Percentiles rank a stretch among this genome's conserved stretches.
phyloP scores from a whole-genome alignment of 2,329 filamentous ascomycete genomes.

The Cordyceps fumosorosea region DNA sequence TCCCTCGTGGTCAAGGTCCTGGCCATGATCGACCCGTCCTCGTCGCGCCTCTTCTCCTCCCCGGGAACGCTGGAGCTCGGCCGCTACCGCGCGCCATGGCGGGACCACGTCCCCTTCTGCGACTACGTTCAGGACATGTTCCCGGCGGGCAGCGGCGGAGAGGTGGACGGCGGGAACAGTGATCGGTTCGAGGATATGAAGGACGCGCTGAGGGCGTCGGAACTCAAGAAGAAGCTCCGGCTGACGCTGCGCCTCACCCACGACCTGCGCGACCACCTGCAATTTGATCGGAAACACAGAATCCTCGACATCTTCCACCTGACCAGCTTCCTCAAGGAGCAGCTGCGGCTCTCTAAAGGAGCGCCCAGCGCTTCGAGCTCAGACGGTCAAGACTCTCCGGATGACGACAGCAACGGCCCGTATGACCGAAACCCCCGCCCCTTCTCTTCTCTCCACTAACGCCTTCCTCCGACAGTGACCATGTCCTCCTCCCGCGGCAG shows the following conservation, averaged over 20 bases:
- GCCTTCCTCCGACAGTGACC: not conserved
- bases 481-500: not conserved
- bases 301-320: not conserved
- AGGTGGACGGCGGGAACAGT: not conserved
- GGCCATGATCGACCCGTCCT: not conserved
- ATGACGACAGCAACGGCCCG: not conserved
- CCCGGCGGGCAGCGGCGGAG: not conserved
- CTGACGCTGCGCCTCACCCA: not conserved
- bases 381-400: not conserved
- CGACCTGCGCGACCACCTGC: not conserved
- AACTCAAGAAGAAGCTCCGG: not conserved
- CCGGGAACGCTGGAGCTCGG: not conserved
- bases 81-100: not conserved
- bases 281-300: not conserved
- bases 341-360: not conserved
- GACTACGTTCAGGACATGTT: not conserved
- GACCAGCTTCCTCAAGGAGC: not conserved
- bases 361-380: not conserved
- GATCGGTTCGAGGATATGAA: not conserved
- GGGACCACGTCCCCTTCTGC: not conserved
- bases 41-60: not conserved
- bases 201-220: not conserved
- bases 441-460: not conserved
- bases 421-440: not conserved
- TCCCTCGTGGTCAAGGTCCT: not conserved